A percentile compares a stretch with the other conserved stretches of the same genome.
These are phyloP conservation scores for Fistulifera solaris DNA, from an alignment of 108 stramenopile genomes.

Conservation along the genomic window DNA sequence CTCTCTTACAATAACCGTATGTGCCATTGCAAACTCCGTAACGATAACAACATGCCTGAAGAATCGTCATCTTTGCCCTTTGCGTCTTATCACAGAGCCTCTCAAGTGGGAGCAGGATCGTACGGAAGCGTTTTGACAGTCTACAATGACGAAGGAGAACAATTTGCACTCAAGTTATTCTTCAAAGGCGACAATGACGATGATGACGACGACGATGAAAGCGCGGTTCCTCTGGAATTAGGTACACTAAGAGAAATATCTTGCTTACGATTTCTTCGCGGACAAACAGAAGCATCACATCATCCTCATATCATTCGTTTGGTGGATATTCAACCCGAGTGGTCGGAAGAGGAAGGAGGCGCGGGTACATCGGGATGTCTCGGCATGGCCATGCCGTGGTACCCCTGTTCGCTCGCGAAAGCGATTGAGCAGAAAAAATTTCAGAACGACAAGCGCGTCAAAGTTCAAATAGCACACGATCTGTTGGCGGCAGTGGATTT, in stretches of 20 bases:
- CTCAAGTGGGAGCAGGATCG: slow-evolving; percentile 59
- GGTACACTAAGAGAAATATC: slow-evolving; percentile 72
- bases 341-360: slow-evolving; percentile 38
- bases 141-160: slow-evolving; percentile 76
- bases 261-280: slow-evolving; percentile 56
- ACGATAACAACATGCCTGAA: no score
- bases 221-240: slow-evolving; percentile 36
- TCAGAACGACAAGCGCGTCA: slow-evolving; percentile 22
- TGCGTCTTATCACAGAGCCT: slow-evolving; percentile 55
- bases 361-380: slow-evolving; percentile 39
- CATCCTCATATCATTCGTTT: slow-evolving; percentile 70
- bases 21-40: no score
- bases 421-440: slow-evolving; percentile 24
- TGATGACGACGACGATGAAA: slow-evolving; percentile 25
- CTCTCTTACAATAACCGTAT: no score
- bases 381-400: slow-evolving; percentile 71
- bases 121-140: slow-evolving; percentile 67
- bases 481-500: slow-evolving; percentile 70
- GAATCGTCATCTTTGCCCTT: slow-evolving; percentile 30
- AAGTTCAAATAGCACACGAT: slow-evolving; percentile 57
- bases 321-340: slow-evolving; percentile 53
- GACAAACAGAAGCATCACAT: slow-evolving; percentile 23
- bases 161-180: slow-evolving; percentile 72
- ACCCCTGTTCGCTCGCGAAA: slow-evolving; percentile 41
- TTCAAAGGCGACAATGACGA: slow-evolving; percentile 36